phyloP scores from a whole-genome alignment of 306 rosid species.

The Betula pendula region DNA sequence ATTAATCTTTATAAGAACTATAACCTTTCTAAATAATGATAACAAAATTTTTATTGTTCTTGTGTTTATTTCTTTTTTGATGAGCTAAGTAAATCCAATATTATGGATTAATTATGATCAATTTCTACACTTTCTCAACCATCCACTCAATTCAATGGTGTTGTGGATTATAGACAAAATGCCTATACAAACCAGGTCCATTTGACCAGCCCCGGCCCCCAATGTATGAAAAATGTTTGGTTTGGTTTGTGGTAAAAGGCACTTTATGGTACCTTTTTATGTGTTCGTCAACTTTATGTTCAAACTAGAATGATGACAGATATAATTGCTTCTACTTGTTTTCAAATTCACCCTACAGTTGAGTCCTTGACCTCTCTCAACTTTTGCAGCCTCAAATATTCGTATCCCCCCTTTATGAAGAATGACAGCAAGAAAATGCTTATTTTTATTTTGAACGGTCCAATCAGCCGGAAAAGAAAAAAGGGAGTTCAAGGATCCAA shows the following conservation, averaged over 20 bases:
- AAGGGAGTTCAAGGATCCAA: neutral
- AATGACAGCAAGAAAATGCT: neutral
- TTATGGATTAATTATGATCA: no score
- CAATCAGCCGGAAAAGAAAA: neutral
- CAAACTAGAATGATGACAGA: conserved; percentile 13
- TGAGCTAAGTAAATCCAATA: no score
- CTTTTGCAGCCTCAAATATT: neutral
- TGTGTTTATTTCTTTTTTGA: no score
- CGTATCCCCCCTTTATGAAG: neutral
- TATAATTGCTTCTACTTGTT: conserved; percentile 21
- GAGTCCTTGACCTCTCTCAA: neutral
- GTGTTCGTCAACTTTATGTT: conserved; percentile 17
- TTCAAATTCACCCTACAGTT: conserved; percentile 3
- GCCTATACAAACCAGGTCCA: no score
- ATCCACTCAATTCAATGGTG: no score
- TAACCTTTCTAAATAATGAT: no score
- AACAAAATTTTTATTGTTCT: no score
- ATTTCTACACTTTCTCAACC: no score
- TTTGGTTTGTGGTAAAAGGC: conserved; percentile 17
- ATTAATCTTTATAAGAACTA: no score
- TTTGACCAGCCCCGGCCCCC: no score
- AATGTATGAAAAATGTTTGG: no score
- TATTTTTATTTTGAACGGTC: neutral
- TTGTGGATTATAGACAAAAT: no score
- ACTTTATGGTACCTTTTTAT: conserved; percentile 27